Base-by-base conservation (phyloP, 257 asterid genomes). In the Salvia rosmarinus region DNA sequence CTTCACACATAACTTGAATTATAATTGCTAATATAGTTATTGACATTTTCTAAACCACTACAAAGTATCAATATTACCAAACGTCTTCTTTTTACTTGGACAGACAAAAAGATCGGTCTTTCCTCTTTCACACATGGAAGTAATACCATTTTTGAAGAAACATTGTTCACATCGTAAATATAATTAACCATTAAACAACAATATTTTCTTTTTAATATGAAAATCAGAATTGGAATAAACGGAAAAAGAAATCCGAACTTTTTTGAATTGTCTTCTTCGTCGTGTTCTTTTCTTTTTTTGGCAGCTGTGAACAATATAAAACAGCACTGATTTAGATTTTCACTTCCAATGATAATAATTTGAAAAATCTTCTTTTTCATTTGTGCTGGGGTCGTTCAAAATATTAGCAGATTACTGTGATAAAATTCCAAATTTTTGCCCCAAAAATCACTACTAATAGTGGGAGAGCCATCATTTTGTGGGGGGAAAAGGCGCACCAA, bases 381-480 rank as follows among this genome's bases (percentile, higher is more conserved):
- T 25, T 25, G 1, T 28, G 63, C 23, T 14, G 17, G 23, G 55
- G 21, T 25, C 30, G 30, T 25, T 25, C 30, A 25, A 25, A 25
- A 3, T 16, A 7, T n/a, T 49, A n/a, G 56, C 52, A 46, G 9
- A 46, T 13, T 14, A 44, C 20, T 49, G 56, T 14, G 13, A 19
- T 63, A 32, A 14, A 40, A 63, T 32, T 50, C 61, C 37, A 67
- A 9, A 67, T 3, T 13, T 70, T 16, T 57, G 14, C 57, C 67
- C 34, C 46, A 57, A 17, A 25, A 70, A 56, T 19, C 37, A 47
- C 76, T 61, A 61, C 35, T 73, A 73, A 5, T 73, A 63, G 71
- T 73, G 77, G 77, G 23, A 8, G 42, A 52, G 71, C 49, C 56
- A 73, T 73, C 23, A 73, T 72, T 20, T 60, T 49, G 54, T 34